Conservation (phyloP, 2,329 filamentous ascomycete genomes). For the Beauveria asiatica region DNA sequence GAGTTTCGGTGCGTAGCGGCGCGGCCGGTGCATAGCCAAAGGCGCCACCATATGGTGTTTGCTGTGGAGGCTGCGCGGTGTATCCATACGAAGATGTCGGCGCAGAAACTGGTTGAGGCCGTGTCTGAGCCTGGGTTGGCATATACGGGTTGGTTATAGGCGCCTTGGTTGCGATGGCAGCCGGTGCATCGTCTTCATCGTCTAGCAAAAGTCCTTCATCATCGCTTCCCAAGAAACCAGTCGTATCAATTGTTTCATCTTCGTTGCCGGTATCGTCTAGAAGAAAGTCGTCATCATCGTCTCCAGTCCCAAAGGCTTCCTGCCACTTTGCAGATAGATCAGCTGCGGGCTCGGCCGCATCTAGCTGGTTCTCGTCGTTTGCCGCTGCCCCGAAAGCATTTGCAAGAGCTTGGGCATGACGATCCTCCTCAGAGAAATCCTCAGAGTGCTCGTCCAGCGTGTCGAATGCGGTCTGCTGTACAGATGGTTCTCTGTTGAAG, state of each 20-base stretch:
- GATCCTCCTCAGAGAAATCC: conserved; percentile 20
- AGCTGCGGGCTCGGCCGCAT: conserved; percentile 30
- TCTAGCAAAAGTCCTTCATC: conserved; percentile 81
- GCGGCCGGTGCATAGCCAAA: conserved; percentile 18
- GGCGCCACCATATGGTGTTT: conserved; percentile 21
- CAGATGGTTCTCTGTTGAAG: not conserved
- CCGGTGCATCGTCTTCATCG: conserved; percentile 34
- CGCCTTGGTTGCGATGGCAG: not conserved
- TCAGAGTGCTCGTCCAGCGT: conserved; percentile 9
- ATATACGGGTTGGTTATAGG: conserved; percentile 13
- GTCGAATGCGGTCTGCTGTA: not conserved
- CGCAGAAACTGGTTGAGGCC: conserved; percentile 8
- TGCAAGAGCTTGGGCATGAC: conserved; percentile 16
- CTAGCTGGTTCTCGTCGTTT: conserved; percentile 16
- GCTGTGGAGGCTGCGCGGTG: conserved; percentile 11
- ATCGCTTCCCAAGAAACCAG: conserved; percentile 69
- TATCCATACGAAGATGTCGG: conserved; percentile 10
- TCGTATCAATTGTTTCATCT: conserved; percentile 45
- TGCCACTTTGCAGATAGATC: conserved; percentile 78
- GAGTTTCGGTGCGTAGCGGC: conserved; percentile 35
- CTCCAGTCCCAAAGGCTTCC: conserved; percentile 67
- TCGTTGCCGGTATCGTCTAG: conserved; percentile 45
- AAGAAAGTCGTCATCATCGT: conserved; percentile 60
- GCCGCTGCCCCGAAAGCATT: conserved; percentile 17
- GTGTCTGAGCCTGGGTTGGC: not conserved